Evolutionary conservation across 176 grass and related monocot species (phyloP), one percentile per base, ranked within the genome.

Genomic region (Poa annua): DNA sequence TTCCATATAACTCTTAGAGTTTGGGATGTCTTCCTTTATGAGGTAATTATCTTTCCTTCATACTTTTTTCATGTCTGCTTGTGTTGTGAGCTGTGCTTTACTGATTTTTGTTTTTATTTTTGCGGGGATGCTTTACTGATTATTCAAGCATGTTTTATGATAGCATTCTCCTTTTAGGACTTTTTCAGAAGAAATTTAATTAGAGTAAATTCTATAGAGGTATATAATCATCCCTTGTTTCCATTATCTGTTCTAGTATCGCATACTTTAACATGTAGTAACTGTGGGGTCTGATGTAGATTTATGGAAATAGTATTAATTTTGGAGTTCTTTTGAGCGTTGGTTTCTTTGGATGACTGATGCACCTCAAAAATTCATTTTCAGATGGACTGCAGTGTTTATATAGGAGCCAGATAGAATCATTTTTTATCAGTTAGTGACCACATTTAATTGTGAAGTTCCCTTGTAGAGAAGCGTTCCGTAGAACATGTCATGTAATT

Each of bases 21-120:
- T 79, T 98, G 93, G 93, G 96, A 98, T 91, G 91, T 96, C 54
- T 98, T 98, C 59, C 96, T 98, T 57, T 93, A 90, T 61, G 96
- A 99, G 93, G 96, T 95, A 81, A 80, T 87, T 82, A 85, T 76
- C 76, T 60, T 59, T 54, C 7, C n/a, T 50, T 29, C 66, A 34
- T 79, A 50, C 45, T 47, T 49, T 71, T 80, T 80, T 63, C 10
- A 0, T 80, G 67, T 80, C 41, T 83, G 49, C 0, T 67, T 29
- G 8, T 49, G 1, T 63, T 80, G 14, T 55, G 12, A 49, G 13
- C 4, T 38, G 1, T 49, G 54, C 17, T 82, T 82, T 53, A 39
- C 26, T 44, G 53, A 65, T 29, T 29, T 29, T 29, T 29, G 29
- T 29, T 29, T 56, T 86, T 75, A 6, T 65, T 82, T 44, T 44